Conservation (phyloP, 139 green algal species). For the Chlorella sorokiniana region DNA sequence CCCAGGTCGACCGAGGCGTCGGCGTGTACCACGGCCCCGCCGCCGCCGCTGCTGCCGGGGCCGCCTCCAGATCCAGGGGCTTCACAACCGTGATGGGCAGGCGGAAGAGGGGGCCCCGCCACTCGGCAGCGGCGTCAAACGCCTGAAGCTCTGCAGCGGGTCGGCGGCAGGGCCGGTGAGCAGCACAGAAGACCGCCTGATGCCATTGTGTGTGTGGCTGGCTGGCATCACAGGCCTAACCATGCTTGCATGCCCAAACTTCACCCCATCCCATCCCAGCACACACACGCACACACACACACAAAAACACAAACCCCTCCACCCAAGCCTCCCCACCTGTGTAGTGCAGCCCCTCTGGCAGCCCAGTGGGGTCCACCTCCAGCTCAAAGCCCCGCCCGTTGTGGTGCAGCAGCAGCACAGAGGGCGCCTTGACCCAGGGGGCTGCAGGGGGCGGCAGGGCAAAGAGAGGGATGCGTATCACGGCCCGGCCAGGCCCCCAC, state of each 20-base stretch:
- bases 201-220: too few species aligned
- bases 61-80: conserved; percentile 33
- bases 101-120: conserved; percentile 80
- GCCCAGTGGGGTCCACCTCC: conserved; percentile 64
- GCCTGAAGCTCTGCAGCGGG: conserved; percentile 65
- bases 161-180: neutral
- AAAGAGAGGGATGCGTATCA: neutral
- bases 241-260: too few species aligned
- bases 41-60: conserved; percentile 17
- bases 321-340: neutral
- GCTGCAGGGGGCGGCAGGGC: neutral
- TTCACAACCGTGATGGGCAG: conserved; percentile 81
- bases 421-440: conserved; percentile 74
- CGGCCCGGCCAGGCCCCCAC: too few species aligned
- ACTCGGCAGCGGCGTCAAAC: conserved; percentile 56
- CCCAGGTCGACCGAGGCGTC: conserved; percentile 19
- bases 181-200: too few species aligned
- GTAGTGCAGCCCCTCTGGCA: conserved; percentile 82
- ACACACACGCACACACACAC: neutral
- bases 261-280: too few species aligned
- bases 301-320: neutral
- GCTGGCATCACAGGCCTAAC: too few species aligned
- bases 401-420: conserved; percentile 76
- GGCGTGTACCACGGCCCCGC: neutral
- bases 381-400: conserved; percentile 77